phyloP scores from a whole-genome alignment of 768 basidiomycete genomes.

The Suillus placidus region DNA sequence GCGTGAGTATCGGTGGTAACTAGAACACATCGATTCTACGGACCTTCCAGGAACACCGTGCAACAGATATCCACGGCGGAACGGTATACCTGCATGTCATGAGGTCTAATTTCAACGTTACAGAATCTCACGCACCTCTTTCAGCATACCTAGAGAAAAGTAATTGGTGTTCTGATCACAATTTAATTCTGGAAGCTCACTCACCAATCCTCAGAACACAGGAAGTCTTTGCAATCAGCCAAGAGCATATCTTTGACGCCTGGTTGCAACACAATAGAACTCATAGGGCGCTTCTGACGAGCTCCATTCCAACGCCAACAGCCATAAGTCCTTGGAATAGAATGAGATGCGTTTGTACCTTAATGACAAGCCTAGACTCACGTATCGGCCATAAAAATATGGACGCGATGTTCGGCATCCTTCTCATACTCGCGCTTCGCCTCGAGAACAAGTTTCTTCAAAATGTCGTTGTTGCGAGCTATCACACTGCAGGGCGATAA shows the following conservation, averaged over 20 bases:
- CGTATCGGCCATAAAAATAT: constrained; percentile 89
- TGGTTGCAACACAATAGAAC: constrained; percentile 88
- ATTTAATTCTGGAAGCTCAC: constrained; percentile 34
- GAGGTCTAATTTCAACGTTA: constrained; percentile 22
- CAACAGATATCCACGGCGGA: constrained; percentile 82
- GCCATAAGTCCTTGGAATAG: constrained; percentile 56
- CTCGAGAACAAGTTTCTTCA: constrained; percentile 85
- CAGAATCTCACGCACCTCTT: constrained; percentile 57
- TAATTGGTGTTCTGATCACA: constrained; percentile 22
- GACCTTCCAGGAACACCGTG: constrained; percentile 88
- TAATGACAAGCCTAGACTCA: constrained; percentile 44
- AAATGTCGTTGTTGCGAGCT: constrained; percentile 83
- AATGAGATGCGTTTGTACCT: constrained; percentile 13
- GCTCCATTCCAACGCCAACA: constrained; percentile 91
- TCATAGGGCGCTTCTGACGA: constrained; percentile 87
- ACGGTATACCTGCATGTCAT: constrained; percentile 69
- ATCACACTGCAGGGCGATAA: constrained; percentile 59
- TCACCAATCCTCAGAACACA: constrained; percentile 83
- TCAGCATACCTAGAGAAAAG: constrained; percentile 75
- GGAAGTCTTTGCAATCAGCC: constrained; percentile 83
- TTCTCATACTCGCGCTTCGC: constrained; percentile 90
- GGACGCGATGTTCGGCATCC: constrained; percentile 87
- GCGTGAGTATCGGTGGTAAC: constrained; percentile 18
- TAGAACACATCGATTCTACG: constrained; percentile 12
- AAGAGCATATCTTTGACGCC: constrained; percentile 91